Conservation (phyloP, 495 filamentous ascomycete species). For the Xylaria telfairii region DNA sequence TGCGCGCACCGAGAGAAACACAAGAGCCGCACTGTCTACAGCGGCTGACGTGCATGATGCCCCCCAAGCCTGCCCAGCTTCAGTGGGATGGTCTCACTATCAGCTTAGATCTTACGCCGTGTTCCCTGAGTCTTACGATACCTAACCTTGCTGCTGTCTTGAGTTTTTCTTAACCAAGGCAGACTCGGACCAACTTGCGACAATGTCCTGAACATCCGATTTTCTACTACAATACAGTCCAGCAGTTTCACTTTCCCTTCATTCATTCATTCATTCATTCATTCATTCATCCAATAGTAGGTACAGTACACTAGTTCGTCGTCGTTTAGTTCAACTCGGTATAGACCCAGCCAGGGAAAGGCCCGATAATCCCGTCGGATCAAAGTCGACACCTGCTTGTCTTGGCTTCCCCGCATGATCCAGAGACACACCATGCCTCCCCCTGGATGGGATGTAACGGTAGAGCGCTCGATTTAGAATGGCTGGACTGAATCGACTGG, state of each 20-base stretch:
- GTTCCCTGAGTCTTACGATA: conserved; percentile 3
- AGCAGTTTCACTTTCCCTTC: background rate
- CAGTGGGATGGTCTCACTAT: conserved; percentile 19
- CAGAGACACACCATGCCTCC: background rate
- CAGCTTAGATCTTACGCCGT: background rate
- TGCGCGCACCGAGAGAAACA: background rate
- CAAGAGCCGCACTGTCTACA: background rate
- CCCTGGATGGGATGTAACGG: conserved; percentile 10
- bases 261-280: too few relatives aligned
- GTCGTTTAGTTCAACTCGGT: background rate
- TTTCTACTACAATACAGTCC: background rate
- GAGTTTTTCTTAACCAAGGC: background rate
- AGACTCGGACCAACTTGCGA: background rate
- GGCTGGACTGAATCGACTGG: background rate
- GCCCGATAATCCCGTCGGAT: conserved; percentile 23
- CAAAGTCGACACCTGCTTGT: conserved; percentile 3
- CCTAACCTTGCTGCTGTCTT: too few relatives aligned
- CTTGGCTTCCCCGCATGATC: conserved; percentile 21
- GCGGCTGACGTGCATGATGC: background rate
- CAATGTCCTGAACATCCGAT: background rate
- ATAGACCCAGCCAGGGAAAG: conserved; percentile 10
- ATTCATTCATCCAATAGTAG: too few relatives aligned
- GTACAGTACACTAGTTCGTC: too few relatives aligned
- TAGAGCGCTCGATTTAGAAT: background rate
- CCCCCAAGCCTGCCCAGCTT: background rate